Evolutionary conservation across 164 flowering plant genomes (phyloP).

Genomic region (Berberis thunbergii): DNA sequence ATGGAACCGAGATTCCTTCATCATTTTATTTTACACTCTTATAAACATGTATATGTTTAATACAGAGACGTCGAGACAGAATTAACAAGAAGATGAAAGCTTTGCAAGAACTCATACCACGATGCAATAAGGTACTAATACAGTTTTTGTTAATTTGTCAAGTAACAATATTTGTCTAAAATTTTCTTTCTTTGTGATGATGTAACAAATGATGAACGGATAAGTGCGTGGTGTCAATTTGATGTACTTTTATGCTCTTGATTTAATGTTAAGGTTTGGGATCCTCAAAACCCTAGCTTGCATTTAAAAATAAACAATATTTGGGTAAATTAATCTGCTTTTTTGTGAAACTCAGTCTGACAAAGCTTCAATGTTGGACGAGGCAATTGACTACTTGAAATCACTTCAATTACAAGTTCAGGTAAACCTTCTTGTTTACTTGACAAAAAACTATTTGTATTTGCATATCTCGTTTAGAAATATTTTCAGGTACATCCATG

Average conservation of each 20-base stretch:
- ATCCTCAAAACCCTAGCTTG: no score
- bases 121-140: slow-evolving; percentile 64
- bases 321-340: not conserved
- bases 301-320: no score
- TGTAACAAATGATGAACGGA: no score
- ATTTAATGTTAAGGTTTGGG: no score
- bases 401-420: slow-evolving; percentile 92
- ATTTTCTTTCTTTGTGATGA: no score
- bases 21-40: not conserved
- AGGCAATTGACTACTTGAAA: slow-evolving; percentile 90
- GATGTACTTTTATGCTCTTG: no score
- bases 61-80: slow-evolving; percentile 92
- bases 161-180: no score
- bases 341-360: slow-evolving; percentile 52
- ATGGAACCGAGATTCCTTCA: not conserved
- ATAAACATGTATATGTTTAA: not conserved
- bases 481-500: no score
- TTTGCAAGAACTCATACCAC: slow-evolving; percentile 91
- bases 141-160: no score
- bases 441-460: no score
- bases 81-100: slow-evolving; percentile 97
- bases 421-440: slow-evolving; percentile 28
- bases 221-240: no score
- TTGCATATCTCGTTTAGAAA: no score
- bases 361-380: slow-evolving; percentile 95